These are phyloP conservation scores for Candida ulmi DNA, from an alignment of 805 yeast genomes.

Conservation along the genomic window DNA sequence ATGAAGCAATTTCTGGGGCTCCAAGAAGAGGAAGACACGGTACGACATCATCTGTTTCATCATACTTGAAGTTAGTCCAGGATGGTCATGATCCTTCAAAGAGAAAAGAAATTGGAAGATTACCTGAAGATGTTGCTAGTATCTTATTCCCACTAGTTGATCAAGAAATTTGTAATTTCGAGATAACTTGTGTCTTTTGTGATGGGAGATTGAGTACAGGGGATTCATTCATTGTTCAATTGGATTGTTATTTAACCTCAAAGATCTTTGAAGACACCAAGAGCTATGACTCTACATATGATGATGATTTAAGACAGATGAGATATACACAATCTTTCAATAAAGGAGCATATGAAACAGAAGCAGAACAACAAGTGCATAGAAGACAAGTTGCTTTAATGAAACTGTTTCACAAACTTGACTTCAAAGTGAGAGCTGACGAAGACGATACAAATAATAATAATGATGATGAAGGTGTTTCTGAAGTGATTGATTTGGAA, in stretches of 20 bases:
- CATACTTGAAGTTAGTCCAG: constrained; percentile 27
- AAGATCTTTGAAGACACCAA: constrained; percentile 19
- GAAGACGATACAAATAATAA: constrained; percentile 10
- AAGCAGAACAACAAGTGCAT: constrained; percentile 44
- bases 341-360: constrained; percentile 38
- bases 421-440: constrained; percentile 19
- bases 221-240: constrained; percentile 63
- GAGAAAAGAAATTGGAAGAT: constrained; percentile 65
- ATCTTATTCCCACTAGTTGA: constrained; percentile 63
- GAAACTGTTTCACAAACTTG: constrained; percentile 47
- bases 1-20: constrained; percentile 23
- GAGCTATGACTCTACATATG: constrained; percentile 5
- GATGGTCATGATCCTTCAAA: constrained; percentile 18
- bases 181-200: constrained; percentile 52
- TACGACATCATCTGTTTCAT: constrained; percentile 22
- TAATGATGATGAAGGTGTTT: constrained; percentile 11
- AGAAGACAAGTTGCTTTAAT: constrained; percentile 51
- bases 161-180: constrained; percentile 45
- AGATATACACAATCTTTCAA: constrained; percentile 7
- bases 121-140: constrained; percentile 64
- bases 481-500: constrained; percentile 29
- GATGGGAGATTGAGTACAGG: constrained; percentile 63
- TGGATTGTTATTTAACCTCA: constrained; percentile 57
- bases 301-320: constrained; percentile 19
- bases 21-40: constrained; percentile 19